Base-by-base conservation (phyloP, 306 rosid species). In the Spatholobus suberectus region DNA sequence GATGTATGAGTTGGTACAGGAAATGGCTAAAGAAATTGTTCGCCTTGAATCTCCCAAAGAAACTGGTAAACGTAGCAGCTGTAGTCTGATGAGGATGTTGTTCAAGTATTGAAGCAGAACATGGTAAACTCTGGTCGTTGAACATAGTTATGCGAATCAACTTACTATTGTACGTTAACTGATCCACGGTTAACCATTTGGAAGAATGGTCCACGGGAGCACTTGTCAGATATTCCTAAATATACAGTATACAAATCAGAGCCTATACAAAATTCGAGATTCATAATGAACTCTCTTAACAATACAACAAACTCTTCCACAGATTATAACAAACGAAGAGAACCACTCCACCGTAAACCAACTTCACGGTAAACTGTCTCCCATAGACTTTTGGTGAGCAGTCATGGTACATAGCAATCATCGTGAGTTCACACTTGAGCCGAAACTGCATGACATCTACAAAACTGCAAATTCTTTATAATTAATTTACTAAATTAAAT, bases 281-380 rank as follows among this genome's bases (percentile, higher is more conserved):
- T 15, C 2, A 0, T 11, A 26, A 24, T 26, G 61, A 76, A 52
- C 52, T 57, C 70, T 62, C 15, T 73, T 46, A 24, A 79, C 43
- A 47, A 20, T 44, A 32, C 79, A 80, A 81, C 76, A 80, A 75
- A 29, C 14, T 70, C 75, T 79, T 73, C 3, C 61, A 49, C n/a
- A 41, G 7, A 32, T 5, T 54, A 67, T 82, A 24, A 38, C 69
- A 49, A 61, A 79, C n/a, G 73, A 70, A 20, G 41, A 62, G 72
- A 76, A 80, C 15, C 40, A 20, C 68, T 10, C 52, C 70, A 37
- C 6, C 9, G 73, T 68, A 49, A 38, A 52, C 75, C 8, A 69
- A 81, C 73, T 79, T 78, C 57, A 32, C 43, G 32, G 69, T 27
- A 62, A 63, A 63, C 12, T 3, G 18, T 15, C 40, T 69, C 3